Evolutionary conservation across 2,329 filamentous ascomycete species (phyloP).

Genomic region (Ceratocystis diversiconidia): DNA sequence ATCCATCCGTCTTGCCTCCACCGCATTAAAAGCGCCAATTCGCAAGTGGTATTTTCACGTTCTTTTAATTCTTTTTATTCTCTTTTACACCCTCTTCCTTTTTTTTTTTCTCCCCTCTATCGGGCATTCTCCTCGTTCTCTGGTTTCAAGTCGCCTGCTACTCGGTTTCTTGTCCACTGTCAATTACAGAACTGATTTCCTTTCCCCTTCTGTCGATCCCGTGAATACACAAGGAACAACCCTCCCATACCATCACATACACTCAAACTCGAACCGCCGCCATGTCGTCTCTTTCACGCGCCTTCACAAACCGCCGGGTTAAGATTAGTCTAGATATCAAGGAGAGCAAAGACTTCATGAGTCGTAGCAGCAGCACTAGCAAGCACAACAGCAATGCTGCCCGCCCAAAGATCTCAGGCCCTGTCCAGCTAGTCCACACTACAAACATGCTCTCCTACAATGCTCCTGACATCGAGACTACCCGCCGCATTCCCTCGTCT

Average conservation of each 20-base stretch:
- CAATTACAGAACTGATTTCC: not conserved
- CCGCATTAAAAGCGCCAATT: conserved; percentile 7
- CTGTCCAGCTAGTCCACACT: conserved; percentile 76
- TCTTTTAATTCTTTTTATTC: conserved; percentile 10
- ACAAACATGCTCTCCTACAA: conserved; percentile 96
- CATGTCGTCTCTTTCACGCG: conserved; percentile 51
- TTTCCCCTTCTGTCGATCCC: not conserved
- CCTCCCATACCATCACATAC: conserved; percentile 2
- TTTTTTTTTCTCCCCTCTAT: conserved; percentile 12
- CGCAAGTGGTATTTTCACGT: not conserved
- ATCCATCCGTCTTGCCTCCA: not conserved
- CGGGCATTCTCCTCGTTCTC: not conserved
- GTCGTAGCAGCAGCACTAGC: conserved; percentile 39
- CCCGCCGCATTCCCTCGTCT: conserved; percentile 34
- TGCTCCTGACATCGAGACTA: conserved; percentile 58
- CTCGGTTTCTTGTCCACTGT: conserved; percentile 13
- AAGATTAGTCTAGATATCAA: conserved; percentile 37
- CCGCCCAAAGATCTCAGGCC: conserved; percentile 69
- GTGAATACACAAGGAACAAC: not conserved
- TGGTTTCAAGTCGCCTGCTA: conserved; percentile 8
- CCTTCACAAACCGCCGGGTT: conserved; percentile 55
- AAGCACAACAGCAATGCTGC: conserved; percentile 26
- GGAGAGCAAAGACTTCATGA: conserved; percentile 28
- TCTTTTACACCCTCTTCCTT: not conserved
- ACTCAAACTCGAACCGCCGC: not conserved